Evolutionary conservation across 768 basidiomycete species (phyloP).

Genomic region (Tulasnella sp.): DNA sequence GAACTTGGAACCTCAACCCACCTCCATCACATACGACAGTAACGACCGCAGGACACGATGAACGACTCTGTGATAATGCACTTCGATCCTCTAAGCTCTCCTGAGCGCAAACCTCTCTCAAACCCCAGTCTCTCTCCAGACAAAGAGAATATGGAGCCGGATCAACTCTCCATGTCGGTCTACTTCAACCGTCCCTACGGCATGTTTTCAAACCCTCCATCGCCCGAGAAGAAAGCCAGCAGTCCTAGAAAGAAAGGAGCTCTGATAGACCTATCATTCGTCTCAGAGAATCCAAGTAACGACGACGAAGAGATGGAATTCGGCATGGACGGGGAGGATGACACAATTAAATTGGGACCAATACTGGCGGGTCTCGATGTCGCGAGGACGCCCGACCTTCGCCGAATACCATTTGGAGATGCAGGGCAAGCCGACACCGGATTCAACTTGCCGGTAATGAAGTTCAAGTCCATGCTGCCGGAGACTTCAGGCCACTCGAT

Average conservation of each 20-base stretch:
- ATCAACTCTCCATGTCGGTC: not conserved
- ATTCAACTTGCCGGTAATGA: not conserved
- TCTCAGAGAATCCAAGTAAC: not conserved
- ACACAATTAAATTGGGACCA: conserved; percentile 1
- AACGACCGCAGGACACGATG: not conserved
- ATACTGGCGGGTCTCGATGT: not conserved
- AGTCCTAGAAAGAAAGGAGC: not conserved
- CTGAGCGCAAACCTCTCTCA: not conserved
- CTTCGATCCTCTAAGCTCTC: conserved; percentile 18
- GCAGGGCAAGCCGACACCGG: not conserved
- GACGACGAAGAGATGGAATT: not conserved
- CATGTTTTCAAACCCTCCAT: not conserved
- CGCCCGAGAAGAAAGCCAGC: not conserved
- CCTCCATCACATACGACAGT: conserved; percentile 1
- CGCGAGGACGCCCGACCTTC: not conserved
- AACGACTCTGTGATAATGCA: conserved; percentile 15
- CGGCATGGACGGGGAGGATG: not conserved
- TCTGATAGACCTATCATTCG: not conserved
- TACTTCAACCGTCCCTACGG: conserved; percentile 18
- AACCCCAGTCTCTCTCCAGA: not conserved
- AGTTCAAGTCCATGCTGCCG: not conserved
- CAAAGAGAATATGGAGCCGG: conserved; percentile 9
- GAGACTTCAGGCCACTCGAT: not conserved
- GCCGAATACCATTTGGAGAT: not conserved
- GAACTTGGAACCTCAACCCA: not conserved